phyloP scores from a whole-genome alignment of 2,329 filamentous ascomycete genomes.

The Scedosporium apiospermum region DNA sequence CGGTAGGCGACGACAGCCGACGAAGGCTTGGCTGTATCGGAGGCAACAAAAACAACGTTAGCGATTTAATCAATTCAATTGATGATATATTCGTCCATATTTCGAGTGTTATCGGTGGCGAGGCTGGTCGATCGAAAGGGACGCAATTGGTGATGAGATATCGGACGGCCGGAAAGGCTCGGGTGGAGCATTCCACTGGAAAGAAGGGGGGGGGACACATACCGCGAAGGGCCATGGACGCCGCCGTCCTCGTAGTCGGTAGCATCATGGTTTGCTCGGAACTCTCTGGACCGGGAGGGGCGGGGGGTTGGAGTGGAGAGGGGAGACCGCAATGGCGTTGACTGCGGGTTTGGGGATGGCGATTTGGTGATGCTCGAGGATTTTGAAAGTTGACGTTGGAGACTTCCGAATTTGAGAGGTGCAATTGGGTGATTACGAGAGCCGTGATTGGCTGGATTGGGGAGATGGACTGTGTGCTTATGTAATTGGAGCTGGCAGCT shows the following conservation, averaged over 20 bases:
- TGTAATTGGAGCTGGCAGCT: background rate
- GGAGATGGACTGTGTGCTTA: background rate
- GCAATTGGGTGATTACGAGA: constrained; percentile 2
- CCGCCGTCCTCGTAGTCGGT: constrained; percentile 5
- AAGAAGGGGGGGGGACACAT: background rate
- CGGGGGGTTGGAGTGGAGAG: background rate
- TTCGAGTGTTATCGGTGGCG: too few relatives aligned
- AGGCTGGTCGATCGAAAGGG: background rate
- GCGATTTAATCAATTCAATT: constrained; percentile 2
- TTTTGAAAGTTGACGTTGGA: constrained; percentile 1
- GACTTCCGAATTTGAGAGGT: constrained; percentile 3
- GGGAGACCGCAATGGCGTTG: background rate
- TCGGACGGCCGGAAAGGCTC: background rate
- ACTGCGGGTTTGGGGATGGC: background rate
- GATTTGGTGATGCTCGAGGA: background rate
- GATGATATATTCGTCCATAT: background rate
- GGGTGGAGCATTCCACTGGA: too few relatives aligned
- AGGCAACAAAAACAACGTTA: background rate
- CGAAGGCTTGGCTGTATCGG: constrained; percentile 1
- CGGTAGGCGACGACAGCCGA: constrained; percentile 4
- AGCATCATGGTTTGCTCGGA: background rate
- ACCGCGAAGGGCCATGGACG: constrained; percentile 4
- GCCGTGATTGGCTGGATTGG: constrained; percentile 6
- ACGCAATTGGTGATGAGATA: background rate
- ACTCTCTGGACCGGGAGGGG: background rate